Conservation (phyloP, 257 asterid genomes). For the Linaria vulgaris region DNA sequence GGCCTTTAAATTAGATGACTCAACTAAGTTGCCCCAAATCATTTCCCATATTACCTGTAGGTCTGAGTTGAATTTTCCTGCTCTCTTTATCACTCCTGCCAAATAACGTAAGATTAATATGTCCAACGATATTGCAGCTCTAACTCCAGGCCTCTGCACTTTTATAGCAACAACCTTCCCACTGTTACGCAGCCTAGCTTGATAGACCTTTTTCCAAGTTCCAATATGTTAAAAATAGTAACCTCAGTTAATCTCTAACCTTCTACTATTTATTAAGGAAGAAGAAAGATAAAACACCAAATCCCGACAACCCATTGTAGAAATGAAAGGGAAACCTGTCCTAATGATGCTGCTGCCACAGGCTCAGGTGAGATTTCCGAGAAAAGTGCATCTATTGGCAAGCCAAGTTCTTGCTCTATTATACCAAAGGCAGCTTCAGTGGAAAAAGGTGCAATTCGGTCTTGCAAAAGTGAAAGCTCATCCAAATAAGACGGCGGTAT, state of each 20-base stretch:
- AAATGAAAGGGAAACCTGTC: slow-evolving; percentile 59
- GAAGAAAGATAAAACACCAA: not conserved
- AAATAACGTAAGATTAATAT: slow-evolving; percentile 79
- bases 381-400: slow-evolving; percentile 74
- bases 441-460: slow-evolving; percentile 88
- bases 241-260: slow-evolving; percentile 19
- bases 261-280: slow-evolving; percentile 7
- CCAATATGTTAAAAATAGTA: slow-evolving; percentile 12
- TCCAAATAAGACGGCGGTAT: slow-evolving; percentile 92
- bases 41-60: slow-evolving; percentile 67
- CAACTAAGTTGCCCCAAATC: slow-evolving; percentile 6
- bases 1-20: not conserved
- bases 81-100: slow-evolving; percentile 71
- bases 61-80: slow-evolving; percentile 81
- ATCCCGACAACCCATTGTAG: slow-evolving; percentile 10
- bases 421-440: slow-evolving; percentile 76
- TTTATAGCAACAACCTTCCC: slow-evolving; percentile 88
- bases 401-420: slow-evolving; percentile 82
- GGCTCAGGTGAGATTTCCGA: slow-evolving; percentile 97
- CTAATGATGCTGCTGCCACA: slow-evolving; percentile 97
- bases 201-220: slow-evolving; percentile 66
- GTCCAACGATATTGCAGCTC: slow-evolving; percentile 94
- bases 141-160: slow-evolving; percentile 98
- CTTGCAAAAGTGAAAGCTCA: slow-evolving; percentile 91
- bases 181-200: slow-evolving; percentile 84